These are phyloP conservation scores for Stropharia rugosoannulata DNA, from an alignment of 768 basidiomycete species.

Conservation along the genomic window DNA sequence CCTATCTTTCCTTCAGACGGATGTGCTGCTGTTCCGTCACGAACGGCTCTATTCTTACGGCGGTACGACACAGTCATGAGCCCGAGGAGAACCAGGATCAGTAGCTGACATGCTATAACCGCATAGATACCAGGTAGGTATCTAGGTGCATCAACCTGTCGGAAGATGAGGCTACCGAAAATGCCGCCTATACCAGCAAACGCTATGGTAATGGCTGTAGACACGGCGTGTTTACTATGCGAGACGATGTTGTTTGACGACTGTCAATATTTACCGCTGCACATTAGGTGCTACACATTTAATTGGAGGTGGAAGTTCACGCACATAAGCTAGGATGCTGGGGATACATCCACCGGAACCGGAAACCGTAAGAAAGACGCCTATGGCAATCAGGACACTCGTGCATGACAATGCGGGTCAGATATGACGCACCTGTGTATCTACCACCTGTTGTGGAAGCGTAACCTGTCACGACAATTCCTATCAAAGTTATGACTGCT, in stretches of 20 bases:
- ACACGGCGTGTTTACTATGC: slow-evolving; percentile 48
- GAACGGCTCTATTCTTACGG: slow-evolving; percentile 31
- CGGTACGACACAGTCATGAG: slow-evolving; percentile 38
- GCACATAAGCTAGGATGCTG: slow-evolving; percentile 49
- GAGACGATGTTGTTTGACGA: slow-evolving; percentile 50
- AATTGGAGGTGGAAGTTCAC: slow-evolving; percentile 12
- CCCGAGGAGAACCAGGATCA: slow-evolving; percentile 39
- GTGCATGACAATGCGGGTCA: background rate
- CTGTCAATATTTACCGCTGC: slow-evolving; percentile 19
- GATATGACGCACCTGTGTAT: slow-evolving; percentile 35
- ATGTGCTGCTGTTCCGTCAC: slow-evolving; percentile 18
- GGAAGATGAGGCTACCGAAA: slow-evolving; percentile 46
- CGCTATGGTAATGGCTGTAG: slow-evolving; percentile 45
- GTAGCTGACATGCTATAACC: slow-evolving; percentile 43
- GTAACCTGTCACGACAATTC: slow-evolving; percentile 41
- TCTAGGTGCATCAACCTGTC: slow-evolving; percentile 41
- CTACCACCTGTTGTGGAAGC: slow-evolving; percentile 32
- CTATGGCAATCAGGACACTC: slow-evolving; percentile 20
- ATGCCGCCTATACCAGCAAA: slow-evolving; percentile 50
- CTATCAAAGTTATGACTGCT: slow-evolving; percentile 38
- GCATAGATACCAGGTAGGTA: slow-evolving; percentile 48
- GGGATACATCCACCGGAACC: slow-evolving; percentile 46
- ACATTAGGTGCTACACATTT: too few relatives aligned
- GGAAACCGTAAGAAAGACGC: slow-evolving; percentile 44
- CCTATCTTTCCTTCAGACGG: slow-evolving; percentile 32